These are phyloP conservation scores for Tremella fuciformis DNA, from an alignment of 768 basidiomycete species.

Conservation along the genomic window DNA sequence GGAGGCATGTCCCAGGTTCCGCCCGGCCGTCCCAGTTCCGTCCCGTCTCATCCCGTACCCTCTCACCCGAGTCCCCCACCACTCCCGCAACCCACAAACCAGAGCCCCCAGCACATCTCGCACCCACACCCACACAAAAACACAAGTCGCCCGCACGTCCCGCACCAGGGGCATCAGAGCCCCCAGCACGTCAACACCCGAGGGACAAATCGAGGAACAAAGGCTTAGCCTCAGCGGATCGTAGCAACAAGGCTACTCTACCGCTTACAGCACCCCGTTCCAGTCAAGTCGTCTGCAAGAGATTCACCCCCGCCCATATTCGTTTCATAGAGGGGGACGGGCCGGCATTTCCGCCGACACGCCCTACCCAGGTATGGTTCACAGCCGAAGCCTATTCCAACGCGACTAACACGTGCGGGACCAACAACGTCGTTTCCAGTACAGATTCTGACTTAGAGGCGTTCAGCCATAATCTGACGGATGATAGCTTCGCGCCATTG, in stretches of 20 bases:
- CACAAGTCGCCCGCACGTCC: too few species aligned
- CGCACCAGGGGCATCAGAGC: too few species aligned
- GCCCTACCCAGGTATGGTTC: slow-evolving; percentile 62
- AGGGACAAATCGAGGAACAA: slow-evolving; percentile 66
- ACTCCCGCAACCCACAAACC: too few species aligned
- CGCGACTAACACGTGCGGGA: slow-evolving; percentile 65
- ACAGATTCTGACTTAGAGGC: slow-evolving; percentile 79
- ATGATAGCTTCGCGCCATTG: slow-evolving; percentile 77
- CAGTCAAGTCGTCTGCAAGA: slow-evolving; percentile 76
- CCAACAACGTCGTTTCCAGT: slow-evolving; percentile 70
- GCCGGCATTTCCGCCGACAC: slow-evolving; percentile 59
- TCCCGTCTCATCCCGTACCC: too few species aligned
- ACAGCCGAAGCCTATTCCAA: slow-evolving; percentile 68
- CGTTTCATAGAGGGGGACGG: slow-evolving; percentile 61
- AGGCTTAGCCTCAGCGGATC: slow-evolving; percentile 73
- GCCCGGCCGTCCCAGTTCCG: too few species aligned
- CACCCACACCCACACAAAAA: too few species aligned
- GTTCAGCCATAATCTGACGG: slow-evolving; percentile 80
- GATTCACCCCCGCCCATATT: slow-evolving; percentile 70
- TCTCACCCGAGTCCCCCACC: too few species aligned
- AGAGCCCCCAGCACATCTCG: too few species aligned
- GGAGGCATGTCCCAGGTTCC: too few species aligned
- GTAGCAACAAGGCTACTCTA: slow-evolving; percentile 76
- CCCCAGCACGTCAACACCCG: not conserved
- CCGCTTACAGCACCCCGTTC: slow-evolving; percentile 72